These are phyloP conservation scores for Ophiobolus disseminans DNA, from an alignment of 2,329 filamentous ascomycete species.

Conservation along the genomic window DNA sequence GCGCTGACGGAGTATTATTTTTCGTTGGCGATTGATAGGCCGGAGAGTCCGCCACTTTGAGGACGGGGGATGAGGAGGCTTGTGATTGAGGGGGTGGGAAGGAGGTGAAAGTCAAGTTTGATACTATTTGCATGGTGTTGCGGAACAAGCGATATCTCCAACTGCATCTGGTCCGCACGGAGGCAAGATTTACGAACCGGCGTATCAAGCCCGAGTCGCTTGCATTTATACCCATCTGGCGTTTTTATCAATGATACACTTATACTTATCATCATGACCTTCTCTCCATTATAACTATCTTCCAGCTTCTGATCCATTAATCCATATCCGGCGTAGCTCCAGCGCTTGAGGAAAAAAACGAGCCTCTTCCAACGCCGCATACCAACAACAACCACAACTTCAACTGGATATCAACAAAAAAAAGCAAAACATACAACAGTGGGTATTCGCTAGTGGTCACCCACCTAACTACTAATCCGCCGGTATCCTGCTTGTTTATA, in stretches of 20 bases:
- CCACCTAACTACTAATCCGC: too few relatives aligned
- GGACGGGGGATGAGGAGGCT: background rate
- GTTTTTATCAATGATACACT: background rate
- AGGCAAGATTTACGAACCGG: background rate
- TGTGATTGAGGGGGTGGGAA: background rate
- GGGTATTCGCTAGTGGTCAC: too few relatives aligned
- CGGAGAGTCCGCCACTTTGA: constrained; percentile 31
- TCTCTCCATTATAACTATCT: too few relatives aligned
- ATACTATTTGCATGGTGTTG: background rate
- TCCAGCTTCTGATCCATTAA: too few relatives aligned
- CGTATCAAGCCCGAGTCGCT: background rate
- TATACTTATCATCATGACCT: background rate
- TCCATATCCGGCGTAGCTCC: too few relatives aligned
- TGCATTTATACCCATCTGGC: background rate
- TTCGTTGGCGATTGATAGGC: constrained; percentile 31
- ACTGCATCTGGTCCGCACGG: background rate
- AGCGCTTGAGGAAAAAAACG: too few relatives aligned
- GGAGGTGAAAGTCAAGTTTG: background rate
- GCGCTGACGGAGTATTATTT: constrained; percentile 45
- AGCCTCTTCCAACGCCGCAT: too few relatives aligned
- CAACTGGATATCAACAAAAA: too few relatives aligned
- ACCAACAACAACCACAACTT: too few relatives aligned
- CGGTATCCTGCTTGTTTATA: too few relatives aligned
- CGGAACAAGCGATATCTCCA: too few relatives aligned
- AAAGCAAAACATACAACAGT: too few relatives aligned